Base-by-base conservation (phyloP, 2,329 filamentous ascomycete species). In the Akanthomyces dipterigenus region DNA sequence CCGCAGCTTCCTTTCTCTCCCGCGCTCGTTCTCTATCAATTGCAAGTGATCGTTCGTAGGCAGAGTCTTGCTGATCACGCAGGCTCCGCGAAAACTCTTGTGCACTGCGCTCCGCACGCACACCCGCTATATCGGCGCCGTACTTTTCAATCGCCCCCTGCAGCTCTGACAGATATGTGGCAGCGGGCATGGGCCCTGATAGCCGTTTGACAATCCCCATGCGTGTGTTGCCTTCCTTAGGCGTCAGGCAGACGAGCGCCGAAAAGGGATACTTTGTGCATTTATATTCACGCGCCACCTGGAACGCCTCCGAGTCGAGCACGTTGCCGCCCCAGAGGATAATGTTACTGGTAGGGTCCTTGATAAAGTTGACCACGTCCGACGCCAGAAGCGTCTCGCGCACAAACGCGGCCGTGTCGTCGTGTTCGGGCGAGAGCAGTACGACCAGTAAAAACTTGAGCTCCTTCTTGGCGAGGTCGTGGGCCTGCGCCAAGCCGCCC, bases 231-330 rank as follows among this genome's bases (percentile, higher is more conserved):
- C 90, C 89, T 63, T 93, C 87, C 66, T 88, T 88, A 0, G 93
- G 92, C 0, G 93, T 96, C 65, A 97, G 88, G 62, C 91, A 93
- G 31, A 97, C 87, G 3, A 97, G 75, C 16, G 88, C 91, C 0
- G 89, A 87, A 71, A 96, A 98, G 11, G 95, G 95, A 69, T 95
- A 97, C 71, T 96, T 96, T 63, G 91, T 96, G 73, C 90, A 95
- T 67, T 88, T 88, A 64, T 98, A 85, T 50, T 93, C 91, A 14
- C 85, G 83, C n/a, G 92, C 87, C 45, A 97, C 91, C 72, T 97
- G 92, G 73, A 96, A 98, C 5, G 93, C 91, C 76, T 99, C 95
- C 3, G 91, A 89, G 72, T 99, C 95, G 65, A 92, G 85, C 0
- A 98, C 89, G 67, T 92, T 96, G 51, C 95, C 95, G 45, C 89